These are phyloP conservation scores for Floccularia luteovirens DNA, from an alignment of 768 basidiomycete species.

Conservation along the genomic window DNA sequence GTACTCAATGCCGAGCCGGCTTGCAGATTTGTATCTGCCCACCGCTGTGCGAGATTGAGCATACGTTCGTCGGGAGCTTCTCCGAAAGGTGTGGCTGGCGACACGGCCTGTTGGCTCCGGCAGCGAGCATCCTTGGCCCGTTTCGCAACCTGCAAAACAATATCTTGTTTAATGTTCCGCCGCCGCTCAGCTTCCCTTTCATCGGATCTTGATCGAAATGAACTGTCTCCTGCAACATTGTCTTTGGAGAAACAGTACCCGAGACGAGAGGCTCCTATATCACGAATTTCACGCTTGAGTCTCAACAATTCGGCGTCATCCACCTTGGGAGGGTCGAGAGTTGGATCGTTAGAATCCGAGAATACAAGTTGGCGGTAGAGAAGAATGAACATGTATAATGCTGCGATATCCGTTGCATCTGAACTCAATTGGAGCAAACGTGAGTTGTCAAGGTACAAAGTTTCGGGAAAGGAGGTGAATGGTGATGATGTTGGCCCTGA, in stretches of 20 bases:
- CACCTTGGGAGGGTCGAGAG: conserved; percentile 27
- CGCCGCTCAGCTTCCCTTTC: conserved; percentile 42
- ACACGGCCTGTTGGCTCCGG: conserved; percentile 6
- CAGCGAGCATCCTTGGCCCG: conserved; percentile 46
- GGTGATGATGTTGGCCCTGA: conserved; percentile 19
- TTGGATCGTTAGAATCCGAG: conserved; percentile 30
- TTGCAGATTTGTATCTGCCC: conserved; percentile 65
- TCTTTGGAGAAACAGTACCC: conserved; percentile 52
- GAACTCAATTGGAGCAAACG: conserved; percentile 59
- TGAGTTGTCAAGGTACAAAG: conserved; percentile 69
- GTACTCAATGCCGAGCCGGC: conserved; percentile 48
- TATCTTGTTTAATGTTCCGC: conserved; percentile 49
- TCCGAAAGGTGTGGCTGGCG: conserved; percentile 13
- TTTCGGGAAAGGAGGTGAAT: conserved; percentile 48
- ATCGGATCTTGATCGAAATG: conserved; percentile 10
- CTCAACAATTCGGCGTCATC: conserved; percentile 46
- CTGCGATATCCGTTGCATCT: conserved; percentile 69
- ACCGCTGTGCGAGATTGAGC: conserved; percentile 57
- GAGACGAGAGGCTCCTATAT: conserved; percentile 54
- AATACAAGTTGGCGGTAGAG: conserved; percentile 71
- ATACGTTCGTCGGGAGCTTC: conserved; percentile 41
- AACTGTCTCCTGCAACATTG: conserved; percentile 14
- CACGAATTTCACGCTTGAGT: conserved; percentile 72
- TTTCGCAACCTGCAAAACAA: conserved; percentile 70
- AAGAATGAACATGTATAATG: conserved; percentile 74